A percentile compares a stretch with the other conserved stretches of the same genome.
These are phyloP conservation scores for Curvularia sp. DNA, from an alignment of 2,329 filamentous ascomycete genomes.

Conservation along the genomic window DNA sequence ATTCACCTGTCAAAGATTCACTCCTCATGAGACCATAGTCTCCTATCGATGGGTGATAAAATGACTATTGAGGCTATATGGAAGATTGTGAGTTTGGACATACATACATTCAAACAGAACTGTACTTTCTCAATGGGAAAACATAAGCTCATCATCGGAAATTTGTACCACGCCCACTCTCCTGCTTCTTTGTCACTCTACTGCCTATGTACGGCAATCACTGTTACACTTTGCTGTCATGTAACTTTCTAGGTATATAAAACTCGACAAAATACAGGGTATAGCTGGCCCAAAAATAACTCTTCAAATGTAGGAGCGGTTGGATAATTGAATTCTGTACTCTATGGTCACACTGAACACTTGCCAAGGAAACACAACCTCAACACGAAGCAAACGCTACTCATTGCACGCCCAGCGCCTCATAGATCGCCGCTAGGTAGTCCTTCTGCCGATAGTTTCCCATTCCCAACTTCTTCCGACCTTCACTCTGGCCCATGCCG, in stretches of 20 bases:
- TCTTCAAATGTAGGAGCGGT: too few relatives aligned
- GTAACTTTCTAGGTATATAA: too few relatives aligned
- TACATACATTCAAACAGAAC: too few relatives aligned
- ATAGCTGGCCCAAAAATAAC: too few relatives aligned
- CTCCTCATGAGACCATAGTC: neutral
- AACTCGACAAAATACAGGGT: too few relatives aligned
- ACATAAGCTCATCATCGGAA: too few relatives aligned
- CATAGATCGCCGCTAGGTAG: slow-evolving; percentile 22
- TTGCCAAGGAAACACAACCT: neutral
- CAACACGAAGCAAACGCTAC: neutral
- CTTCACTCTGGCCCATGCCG: neutral
- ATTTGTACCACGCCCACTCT: too few relatives aligned
- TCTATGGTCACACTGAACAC: neutral
- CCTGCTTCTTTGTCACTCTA: too few relatives aligned
- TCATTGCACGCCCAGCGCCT: slow-evolving; percentile 13
- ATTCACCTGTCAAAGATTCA: neutral
- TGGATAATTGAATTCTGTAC: neutral
- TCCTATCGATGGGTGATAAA: neutral
- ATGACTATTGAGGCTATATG: neutral
- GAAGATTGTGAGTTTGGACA: too few relatives aligned
- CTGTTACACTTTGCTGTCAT: too few relatives aligned
- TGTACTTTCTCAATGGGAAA: too few relatives aligned
- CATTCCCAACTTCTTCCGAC: slow-evolving; percentile 5
- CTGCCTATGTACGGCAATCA: too few relatives aligned
- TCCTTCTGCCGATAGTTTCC: slow-evolving; percentile 15